Conservation (phyloP, 169 alveolate species). For the Cryptosporidium sp. region DNA sequence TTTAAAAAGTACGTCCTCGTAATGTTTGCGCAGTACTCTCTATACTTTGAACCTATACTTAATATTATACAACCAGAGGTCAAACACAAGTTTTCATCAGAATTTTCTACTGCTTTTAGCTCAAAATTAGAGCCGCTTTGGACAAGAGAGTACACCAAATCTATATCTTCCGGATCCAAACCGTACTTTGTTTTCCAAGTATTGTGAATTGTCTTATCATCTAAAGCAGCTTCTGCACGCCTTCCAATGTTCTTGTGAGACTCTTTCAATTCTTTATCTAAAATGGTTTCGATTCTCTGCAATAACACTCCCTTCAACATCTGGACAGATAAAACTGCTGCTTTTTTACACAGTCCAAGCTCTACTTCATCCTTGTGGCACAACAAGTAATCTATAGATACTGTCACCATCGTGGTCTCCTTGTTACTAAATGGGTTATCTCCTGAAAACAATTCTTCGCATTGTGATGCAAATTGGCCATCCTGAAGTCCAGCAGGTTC, state of each 20-base stretch:
- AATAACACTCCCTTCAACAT: slow-evolving; percentile 77
- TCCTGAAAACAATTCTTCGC: slow-evolving; percentile 42
- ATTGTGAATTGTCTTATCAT: slow-evolving; percentile 69
- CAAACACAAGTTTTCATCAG: slow-evolving; percentile 75
- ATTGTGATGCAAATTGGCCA: slow-evolving; percentile 71
- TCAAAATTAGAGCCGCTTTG: slow-evolving; percentile 79
- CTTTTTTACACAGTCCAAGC: slow-evolving; percentile 66
- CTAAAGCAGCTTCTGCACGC: slow-evolving; percentile 77
- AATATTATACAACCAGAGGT: slow-evolving; percentile 77
- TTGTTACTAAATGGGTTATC: neutral
- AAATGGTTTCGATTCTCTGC: slow-evolving; percentile 74
- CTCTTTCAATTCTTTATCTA: slow-evolving; percentile 80
- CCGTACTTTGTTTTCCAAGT: slow-evolving; percentile 69
- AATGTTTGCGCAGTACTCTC: slow-evolving; percentile 79
- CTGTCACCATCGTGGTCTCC: slow-evolving; percentile 1
- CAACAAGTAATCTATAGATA: slow-evolving; percentile 47
- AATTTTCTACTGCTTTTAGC: slow-evolving; percentile 78
- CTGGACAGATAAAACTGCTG: slow-evolving; percentile 77
- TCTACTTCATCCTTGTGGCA: slow-evolving; percentile 52
- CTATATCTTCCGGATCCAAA: slow-evolving; percentile 79
- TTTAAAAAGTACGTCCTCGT: slow-evolving; percentile 78
- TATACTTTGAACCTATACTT: slow-evolving; percentile 78
- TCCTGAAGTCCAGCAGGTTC: slow-evolving; percentile 36
- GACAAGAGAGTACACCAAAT: slow-evolving; percentile 77
- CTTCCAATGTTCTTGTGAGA: slow-evolving; percentile 77